Base-by-base conservation (phyloP, 805 yeast genomes). In the Danielia reshetovae region DNA sequence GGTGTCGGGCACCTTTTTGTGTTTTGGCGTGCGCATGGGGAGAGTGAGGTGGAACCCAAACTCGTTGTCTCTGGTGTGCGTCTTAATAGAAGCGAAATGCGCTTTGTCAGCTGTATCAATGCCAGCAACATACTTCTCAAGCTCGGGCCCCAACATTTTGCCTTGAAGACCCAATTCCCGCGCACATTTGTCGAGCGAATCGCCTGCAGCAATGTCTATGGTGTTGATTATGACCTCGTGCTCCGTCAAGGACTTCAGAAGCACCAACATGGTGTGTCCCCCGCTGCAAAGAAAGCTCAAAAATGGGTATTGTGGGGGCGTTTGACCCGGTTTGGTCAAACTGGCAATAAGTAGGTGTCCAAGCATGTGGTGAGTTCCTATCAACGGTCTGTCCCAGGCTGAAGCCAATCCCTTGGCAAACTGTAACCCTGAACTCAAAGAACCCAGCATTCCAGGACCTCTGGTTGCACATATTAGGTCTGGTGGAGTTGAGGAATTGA, bases 361-460 rank as follows among this genome's bases (percentile, higher is more conserved):
- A 31, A 90, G 66, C 98, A 93, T 90, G 52, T 93, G 98, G 55
- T 93, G 95, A 0, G 90, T 96, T 0, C 97, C 97, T 2, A 93
- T 65, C 13, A 86, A 51, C 0, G 96, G 97, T 5, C 66, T 72
- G 10, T 72, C 57, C 82, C 87, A 83, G 0, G 89, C 97, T 0
- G 83, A 61, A 1, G 88, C 65, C 9, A 93, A 62, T 0, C 97
- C 98, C 49, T 86, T 83, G 0, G 95, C 95, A 26, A 86, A 60
- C 50, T 85, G 93, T 16, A 84, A 65, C 1, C 97, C 94, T 0
- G 86, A 81, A 7, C 86, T 73, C 10, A 93, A 65, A 0, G 95
- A 82, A 0, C 97, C 96, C 7, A 79, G 75, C 96, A 93, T 87
- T 0, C 98, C 98, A 0, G 98, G 98, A 0, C 98, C 98, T 45